Evolutionary conservation across 1,139 yeast genomes (phyloP), one percentile per base, ranked within the genome.

Genomic region (Candida sojae): DNA sequence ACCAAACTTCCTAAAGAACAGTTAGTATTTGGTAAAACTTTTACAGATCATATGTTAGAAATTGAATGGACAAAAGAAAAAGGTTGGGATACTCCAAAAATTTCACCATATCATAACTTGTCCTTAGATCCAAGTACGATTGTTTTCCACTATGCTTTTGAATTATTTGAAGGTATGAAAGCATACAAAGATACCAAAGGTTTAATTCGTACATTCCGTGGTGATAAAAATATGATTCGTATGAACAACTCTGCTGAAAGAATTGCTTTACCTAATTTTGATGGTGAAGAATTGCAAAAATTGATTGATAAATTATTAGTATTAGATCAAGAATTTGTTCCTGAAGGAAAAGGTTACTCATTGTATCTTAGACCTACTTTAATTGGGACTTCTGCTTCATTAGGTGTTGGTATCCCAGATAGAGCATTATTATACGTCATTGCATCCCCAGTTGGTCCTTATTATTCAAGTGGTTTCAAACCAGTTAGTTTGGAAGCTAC

Each of bases 361-460:
- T 77, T 93, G 59, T 93, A 93, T 71, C 76, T 93, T 57, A 84
- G 99, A 67, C 99, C 99, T 48, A 89, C 97, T 35, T 67, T 93
- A 75, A 93, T 93, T 58, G 98, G 98, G 59, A 92, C 97, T 49
- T 81, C 91, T 52, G 83, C 88, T 36, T 84, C 88, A 40, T 78
- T 93, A 50, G 98, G 98, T 52, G 96, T 93, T 47, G 78, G 83
- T 47, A 70, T 81, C 39, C 98, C 98, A 42, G 81, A 82, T 59
- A 83, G 74, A 59, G 97, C 98, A 3, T 73, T 89, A 49, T 73
- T 93, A 53, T 93, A 71, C 66, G 90, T 91, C 45, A 91, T 93
- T 68, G 88, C 91, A 33, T 88, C 96, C 11, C 99, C 98, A 13
- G 99, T 92, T 30, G 98, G 98, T 29, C 97, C 98, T 31, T 88